Percentiles rank a stretch among this genome's conserved stretches.
Evolutionary conservation across 768 basidiomycete species (phyloP).

Genomic region (Scleroderma citrinum): DNA sequence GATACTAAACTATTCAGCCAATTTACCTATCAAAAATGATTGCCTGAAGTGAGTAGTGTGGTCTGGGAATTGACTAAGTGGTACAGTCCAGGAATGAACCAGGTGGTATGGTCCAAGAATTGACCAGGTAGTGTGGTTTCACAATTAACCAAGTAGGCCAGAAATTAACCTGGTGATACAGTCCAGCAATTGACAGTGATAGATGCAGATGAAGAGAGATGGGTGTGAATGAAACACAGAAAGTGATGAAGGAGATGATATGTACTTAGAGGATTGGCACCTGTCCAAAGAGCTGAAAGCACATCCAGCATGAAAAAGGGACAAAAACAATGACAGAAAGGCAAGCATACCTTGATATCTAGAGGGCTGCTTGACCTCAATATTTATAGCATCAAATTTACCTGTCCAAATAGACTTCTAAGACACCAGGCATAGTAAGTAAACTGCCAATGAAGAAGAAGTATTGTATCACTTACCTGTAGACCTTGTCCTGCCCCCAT

Average conservation of each 20-base stretch:
- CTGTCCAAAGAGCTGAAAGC: slow-evolving; percentile 5
- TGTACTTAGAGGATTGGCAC: background rate
- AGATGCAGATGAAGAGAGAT: background rate
- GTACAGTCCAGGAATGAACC: too few relatives aligned
- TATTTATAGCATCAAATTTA: slow-evolving; percentile 18
- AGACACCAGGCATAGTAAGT: background rate
- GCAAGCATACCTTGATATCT: slow-evolving; percentile 13
- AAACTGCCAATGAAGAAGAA: slow-evolving; percentile 1
- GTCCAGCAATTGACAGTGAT: too few relatives aligned
- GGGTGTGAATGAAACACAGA: slow-evolving; percentile 3
- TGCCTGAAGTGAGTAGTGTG: too few relatives aligned
- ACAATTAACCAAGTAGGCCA: too few relatives aligned
- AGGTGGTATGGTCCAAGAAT: too few relatives aligned
- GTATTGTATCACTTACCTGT: slow-evolving; percentile 40
- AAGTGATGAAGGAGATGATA: background rate
- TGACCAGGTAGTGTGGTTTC: too few relatives aligned
- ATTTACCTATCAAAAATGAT: too few relatives aligned
- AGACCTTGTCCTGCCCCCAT: slow-evolving; percentile 55
- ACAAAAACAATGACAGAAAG: background rate
- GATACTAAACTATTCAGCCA: too few relatives aligned
- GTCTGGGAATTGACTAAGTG: too few relatives aligned
- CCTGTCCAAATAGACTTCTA: too few relatives aligned
- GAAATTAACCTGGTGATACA: too few relatives aligned
- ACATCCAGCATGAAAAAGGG: slow-evolving; percentile 8
- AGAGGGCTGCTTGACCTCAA: background rate